These are phyloP conservation scores for Annona squamosa DNA, from an alignment of 164 flowering plant species.

Conservation along the genomic window DNA sequence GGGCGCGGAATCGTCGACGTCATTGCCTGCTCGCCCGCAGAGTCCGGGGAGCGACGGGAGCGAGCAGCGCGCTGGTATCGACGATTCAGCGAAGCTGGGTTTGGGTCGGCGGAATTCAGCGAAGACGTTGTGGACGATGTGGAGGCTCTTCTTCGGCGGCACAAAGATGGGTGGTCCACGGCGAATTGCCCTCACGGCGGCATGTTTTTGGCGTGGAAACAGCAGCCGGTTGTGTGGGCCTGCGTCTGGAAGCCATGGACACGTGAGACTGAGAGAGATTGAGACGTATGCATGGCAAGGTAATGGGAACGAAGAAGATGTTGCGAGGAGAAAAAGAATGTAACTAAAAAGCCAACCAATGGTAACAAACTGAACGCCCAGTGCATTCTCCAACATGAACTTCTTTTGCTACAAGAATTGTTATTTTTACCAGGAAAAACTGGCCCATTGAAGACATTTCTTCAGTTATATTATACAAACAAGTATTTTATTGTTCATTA, in stretches of 20 bases:
- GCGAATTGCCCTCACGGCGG: conserved; percentile 44
- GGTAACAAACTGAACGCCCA: conserved; percentile 7
- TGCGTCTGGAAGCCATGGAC: conserved; percentile 69
- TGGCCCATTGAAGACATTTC: not conserved
- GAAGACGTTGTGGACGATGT: conserved; percentile 87
- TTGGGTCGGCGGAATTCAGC: conserved; percentile 39
- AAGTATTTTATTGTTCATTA: too few relatives aligned
- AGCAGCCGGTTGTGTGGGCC: conserved; percentile 91
- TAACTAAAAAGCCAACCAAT: not conserved
- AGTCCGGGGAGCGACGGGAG: conserved; percentile 72
- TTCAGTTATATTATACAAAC: too few relatives aligned
- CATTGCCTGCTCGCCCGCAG: conserved; percentile 49
- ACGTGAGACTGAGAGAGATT: not conserved
- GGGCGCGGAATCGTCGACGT: conserved; percentile 70
- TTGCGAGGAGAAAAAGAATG: not conserved
- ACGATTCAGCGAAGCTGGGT: conserved; percentile 44
- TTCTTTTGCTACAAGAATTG: too few relatives aligned
- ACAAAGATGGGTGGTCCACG: conserved; percentile 89
- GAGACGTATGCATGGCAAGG: conserved; percentile 9
- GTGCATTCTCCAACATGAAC: too few relatives aligned
- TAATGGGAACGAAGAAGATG: not conserved
- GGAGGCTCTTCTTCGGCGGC: conserved; percentile 70
- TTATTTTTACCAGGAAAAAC: not conserved
- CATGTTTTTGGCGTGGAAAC: conserved; percentile 78
- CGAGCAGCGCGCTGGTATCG: conserved; percentile 56